Conservation (phyloP, 805 yeast genomes). For the Barnettozyma pratensis region DNA sequence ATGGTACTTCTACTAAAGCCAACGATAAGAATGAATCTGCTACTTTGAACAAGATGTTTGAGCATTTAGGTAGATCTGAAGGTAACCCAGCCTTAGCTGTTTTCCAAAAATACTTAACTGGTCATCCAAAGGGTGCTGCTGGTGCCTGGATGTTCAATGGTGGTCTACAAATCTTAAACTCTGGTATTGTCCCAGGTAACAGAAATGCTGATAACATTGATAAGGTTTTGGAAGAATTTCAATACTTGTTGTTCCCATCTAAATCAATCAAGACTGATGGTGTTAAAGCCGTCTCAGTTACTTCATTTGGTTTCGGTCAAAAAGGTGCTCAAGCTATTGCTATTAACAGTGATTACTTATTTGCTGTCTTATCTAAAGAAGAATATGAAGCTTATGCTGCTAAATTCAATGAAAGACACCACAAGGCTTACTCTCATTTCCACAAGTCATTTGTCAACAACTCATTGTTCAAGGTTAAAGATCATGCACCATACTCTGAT, state of each 20-base stretch:
- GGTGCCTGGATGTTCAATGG: conserved; percentile 99
- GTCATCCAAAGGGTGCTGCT: conserved; percentile 99
- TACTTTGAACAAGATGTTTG: conserved; percentile 87
- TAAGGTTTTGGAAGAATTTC: conserved; percentile 71
- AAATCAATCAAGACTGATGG: conserved; percentile 93
- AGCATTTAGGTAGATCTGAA: conserved; percentile 91
- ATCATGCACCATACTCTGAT: conserved; percentile 85
- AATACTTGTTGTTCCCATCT: conserved; percentile 90
- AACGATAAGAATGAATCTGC: conserved; percentile 97
- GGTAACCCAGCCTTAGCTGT: conserved; percentile 98
- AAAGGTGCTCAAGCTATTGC: conserved; percentile 96
- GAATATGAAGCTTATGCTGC: conserved; percentile 66
- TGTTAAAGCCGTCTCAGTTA: conserved; percentile 92
- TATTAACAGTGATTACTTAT: conserved; percentile 90
- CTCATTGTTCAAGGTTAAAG: conserved; percentile 89
- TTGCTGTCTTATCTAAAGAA: conserved; percentile 67
- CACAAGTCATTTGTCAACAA: conserved; percentile 91
- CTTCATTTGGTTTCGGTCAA: conserved; percentile 99
- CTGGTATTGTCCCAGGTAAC: conserved; percentile 97
- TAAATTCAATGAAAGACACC: conserved; percentile 77
- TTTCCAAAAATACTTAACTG: conserved; percentile 98
- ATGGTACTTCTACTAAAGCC: conserved; percentile 98
- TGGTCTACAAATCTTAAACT: conserved; percentile 84
- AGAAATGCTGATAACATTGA: conserved; percentile 98
- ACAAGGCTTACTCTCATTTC: conserved; percentile 88